A percentile compares a stretch with the other conserved stretches of the same genome.
phyloP scores from a whole-genome alignment of 2,329 filamentous ascomycete genomes.

The Nemania diffusa region DNA sequence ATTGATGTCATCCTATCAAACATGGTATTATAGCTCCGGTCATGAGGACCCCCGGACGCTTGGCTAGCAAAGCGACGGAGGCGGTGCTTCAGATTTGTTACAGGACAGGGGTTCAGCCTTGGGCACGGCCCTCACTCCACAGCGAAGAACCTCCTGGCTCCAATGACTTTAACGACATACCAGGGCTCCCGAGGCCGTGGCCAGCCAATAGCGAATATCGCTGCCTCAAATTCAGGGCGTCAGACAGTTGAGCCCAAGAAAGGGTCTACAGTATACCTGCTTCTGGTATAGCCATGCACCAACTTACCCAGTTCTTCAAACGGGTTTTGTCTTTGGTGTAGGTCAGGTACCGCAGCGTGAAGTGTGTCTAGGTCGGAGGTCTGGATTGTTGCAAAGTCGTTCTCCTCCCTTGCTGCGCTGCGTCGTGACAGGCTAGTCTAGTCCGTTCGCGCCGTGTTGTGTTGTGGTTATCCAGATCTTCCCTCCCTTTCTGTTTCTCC shows the following conservation, averaged over 20 bases:
- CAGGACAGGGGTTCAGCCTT: slow-evolving; percentile 43
- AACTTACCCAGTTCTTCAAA: not conserved
- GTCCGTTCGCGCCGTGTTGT: too few relatives aligned
- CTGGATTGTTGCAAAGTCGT: slow-evolving; percentile 28
- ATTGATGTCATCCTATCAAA: slow-evolving; percentile 25
- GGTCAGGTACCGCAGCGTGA: too few relatives aligned
- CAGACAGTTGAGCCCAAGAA: slow-evolving; percentile 19
- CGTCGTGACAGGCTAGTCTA: too few relatives aligned
- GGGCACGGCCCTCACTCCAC: slow-evolving; percentile 33
- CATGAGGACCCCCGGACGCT: not conserved
- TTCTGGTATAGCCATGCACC: slow-evolving; percentile 16
- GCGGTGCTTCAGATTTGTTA: slow-evolving; percentile 46
- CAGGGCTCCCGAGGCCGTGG: slow-evolving; percentile 19
- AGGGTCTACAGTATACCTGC: slow-evolving; percentile 2
- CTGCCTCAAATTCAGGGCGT: slow-evolving; percentile 7
- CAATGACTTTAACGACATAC: slow-evolving; percentile 18
- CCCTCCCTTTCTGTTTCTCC: slow-evolving; percentile 39
- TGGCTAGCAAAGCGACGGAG: slow-evolving; percentile 21
- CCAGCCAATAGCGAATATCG: slow-evolving; percentile 32
- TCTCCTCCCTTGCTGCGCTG: slow-evolving; percentile 30
- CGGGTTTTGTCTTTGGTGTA: not conserved
- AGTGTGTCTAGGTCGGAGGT: too few relatives aligned
- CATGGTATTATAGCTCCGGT: slow-evolving; percentile 7
- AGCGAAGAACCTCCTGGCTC: slow-evolving; percentile 38
- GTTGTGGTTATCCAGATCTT: slow-evolving; percentile 19